Conservation (phyloP, 441 rosid species). For the Aquilaria agallochum region DNA sequence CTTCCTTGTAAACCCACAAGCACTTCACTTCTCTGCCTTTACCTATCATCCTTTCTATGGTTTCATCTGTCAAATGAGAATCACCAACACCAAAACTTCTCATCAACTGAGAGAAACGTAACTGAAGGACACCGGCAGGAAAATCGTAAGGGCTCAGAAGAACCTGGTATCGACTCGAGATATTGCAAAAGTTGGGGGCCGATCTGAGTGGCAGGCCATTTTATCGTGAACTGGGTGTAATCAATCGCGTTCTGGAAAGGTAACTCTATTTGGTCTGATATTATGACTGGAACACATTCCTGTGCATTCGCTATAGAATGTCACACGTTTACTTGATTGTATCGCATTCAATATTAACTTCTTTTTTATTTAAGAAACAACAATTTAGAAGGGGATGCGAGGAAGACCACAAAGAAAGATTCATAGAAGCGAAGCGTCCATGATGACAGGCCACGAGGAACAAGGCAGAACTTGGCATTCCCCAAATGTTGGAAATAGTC, state of each 20-base stretch:
- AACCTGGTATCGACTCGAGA: conserved; percentile 83
- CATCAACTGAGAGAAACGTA: no score
- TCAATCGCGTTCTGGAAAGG: conserved; percentile 92
- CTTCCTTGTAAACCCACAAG: conserved; percentile 72
- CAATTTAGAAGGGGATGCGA: background rate
- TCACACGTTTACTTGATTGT: background rate
- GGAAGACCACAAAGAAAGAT: conserved; percentile 78
- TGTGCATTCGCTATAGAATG: conserved; percentile 14
- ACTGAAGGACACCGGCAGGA: background rate
- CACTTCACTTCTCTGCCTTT: conserved; percentile 69
- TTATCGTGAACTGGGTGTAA: conserved; percentile 71
- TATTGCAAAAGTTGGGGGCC: conserved; percentile 74
- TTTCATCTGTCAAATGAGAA: conserved; percentile 39
- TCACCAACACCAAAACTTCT: background rate
- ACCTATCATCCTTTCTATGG: conserved; percentile 61
- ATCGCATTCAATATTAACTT: no score
- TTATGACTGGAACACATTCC: conserved; percentile 94
- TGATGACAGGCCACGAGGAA: conserved; percentile 96
- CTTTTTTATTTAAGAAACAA: background rate
- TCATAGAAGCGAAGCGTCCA: conserved; percentile 97
- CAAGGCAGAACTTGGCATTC: conserved; percentile 89
- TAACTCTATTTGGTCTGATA: conserved; percentile 86
- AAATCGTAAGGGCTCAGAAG: background rate
- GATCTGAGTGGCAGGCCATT: conserved; percentile 83
- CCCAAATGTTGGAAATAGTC: conserved; percentile 85